Evolutionary conservation across 2,329 filamentous ascomycete genomes (phyloP).

Genomic region (Verticillium tricorpus): DNA sequence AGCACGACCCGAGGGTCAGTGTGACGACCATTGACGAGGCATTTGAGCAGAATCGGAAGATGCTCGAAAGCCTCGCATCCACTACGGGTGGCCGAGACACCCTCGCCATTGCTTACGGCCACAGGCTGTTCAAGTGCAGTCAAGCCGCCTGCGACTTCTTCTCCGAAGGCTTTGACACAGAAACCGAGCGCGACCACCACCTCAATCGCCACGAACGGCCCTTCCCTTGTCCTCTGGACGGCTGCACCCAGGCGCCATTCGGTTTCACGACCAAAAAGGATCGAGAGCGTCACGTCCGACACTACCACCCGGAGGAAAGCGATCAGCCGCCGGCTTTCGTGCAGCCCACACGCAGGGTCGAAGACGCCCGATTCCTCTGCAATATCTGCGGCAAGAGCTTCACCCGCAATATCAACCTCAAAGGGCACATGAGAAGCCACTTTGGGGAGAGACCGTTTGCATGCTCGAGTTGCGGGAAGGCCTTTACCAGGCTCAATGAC

Average conservation of each 20-base stretch:
- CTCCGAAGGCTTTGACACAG: constrained; percentile 32
- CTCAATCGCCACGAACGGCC: constrained; percentile 33
- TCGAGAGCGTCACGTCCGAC: constrained; percentile 24
- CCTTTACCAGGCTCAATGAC: constrained; percentile 28
- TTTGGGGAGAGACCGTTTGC: constrained; percentile 24
- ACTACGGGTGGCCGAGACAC: not conserved
- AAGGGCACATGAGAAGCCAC: constrained; percentile 30
- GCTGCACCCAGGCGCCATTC: constrained; percentile 26
- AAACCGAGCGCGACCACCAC: constrained; percentile 27
- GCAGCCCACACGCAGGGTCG: constrained; percentile 13
- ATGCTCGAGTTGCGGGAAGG: constrained; percentile 24
- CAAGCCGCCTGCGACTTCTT: constrained; percentile 36
- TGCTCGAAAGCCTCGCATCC: constrained; percentile 20
- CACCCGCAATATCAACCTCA: constrained; percentile 28
- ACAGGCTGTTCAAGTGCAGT: constrained; percentile 33
- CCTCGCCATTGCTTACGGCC: constrained; percentile 28
- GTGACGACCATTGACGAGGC: constrained; percentile 19
- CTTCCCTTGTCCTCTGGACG: constrained; percentile 26
- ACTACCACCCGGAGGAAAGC: constrained; percentile 20
- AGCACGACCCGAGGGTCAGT: constrained; percentile 22
- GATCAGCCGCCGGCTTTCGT: constrained; percentile 14
- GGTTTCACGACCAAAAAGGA: constrained; percentile 37
- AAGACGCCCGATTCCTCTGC: constrained; percentile 23
- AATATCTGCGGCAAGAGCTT: constrained; percentile 29
- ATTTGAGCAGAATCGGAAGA: constrained; percentile 21